A percentile compares a stretch with the other conserved stretches of the same genome.
Conservation (phyloP, 192 early-diverging fungal species). For the Funneliformis mosseae region DNA sequence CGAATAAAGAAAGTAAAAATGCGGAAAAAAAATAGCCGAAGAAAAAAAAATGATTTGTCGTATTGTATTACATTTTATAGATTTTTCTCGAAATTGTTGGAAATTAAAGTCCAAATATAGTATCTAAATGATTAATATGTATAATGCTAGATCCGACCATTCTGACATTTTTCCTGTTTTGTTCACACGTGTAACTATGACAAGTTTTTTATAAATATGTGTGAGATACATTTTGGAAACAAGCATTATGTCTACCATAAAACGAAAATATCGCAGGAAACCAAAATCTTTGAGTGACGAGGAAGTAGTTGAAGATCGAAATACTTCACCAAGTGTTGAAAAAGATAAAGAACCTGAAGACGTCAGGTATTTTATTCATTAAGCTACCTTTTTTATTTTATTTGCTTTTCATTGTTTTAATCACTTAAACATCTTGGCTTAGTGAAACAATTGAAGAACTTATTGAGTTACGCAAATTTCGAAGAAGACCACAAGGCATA, state of each 20-base stretch:
- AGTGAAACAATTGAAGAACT: slow-evolving; percentile 57
- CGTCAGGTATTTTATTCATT: neutral
- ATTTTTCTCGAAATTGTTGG: too few species aligned
- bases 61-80: too few species aligned
- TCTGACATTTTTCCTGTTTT: neutral
- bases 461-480: slow-evolving; percentile 59
- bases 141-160: too few species aligned
- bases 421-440: neutral
- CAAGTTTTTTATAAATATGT: neutral
- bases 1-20: too few species aligned
- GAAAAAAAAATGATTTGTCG: too few species aligned
- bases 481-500: slow-evolving; percentile 58
- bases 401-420: neutral
- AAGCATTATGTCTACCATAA: neutral
- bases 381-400: neutral
- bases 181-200: neutral
- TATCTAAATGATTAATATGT: too few species aligned
- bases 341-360: neutral
- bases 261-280: slow-evolving; percentile 31
- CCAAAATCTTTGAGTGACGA: neutral
- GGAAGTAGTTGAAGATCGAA: neutral
- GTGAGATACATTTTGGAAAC: neutral
- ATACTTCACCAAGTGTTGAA: neutral
- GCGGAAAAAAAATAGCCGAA: too few species aligned
- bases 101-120: too few species aligned